These are phyloP conservation scores for Kwoniella pini DNA, from an alignment of 768 basidiomycete genomes.

Conservation along the genomic window DNA sequence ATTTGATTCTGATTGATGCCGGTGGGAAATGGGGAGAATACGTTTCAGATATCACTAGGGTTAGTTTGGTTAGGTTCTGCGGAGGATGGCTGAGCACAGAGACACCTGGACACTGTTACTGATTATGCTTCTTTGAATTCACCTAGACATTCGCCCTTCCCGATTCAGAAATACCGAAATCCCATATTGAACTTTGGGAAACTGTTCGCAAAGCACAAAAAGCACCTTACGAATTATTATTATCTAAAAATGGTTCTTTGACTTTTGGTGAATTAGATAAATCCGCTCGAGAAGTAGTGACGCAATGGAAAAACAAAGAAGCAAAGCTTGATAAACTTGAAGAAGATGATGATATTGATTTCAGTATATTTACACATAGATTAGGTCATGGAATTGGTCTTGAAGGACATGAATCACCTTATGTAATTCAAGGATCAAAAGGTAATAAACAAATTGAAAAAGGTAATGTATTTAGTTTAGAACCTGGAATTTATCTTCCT, in stretches of 20 bases:
- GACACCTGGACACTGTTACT: too few species aligned
- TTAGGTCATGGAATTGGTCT: constrained; percentile 71
- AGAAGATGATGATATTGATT: constrained; percentile 21
- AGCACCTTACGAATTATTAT: constrained; percentile 59
- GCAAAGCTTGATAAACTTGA: not conserved
- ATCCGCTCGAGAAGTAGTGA: constrained; percentile 63
- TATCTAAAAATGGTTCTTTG: constrained; percentile 54
- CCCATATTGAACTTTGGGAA: constrained; percentile 66
- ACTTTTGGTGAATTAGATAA: constrained; percentile 43
- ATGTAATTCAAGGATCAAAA: constrained; percentile 65
- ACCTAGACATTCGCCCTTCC: constrained; percentile 67
- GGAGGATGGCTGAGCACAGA: too few species aligned
- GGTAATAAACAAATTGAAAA: constrained; percentile 62
- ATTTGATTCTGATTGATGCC: constrained; percentile 75
- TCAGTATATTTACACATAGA: constrained; percentile 68
- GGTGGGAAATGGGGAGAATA: constrained; percentile 74
- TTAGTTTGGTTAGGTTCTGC: too few species aligned
- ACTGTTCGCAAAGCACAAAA: constrained; percentile 67
- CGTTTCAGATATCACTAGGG: constrained; percentile 74
- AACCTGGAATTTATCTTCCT: constrained; percentile 60
- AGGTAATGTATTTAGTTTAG: constrained; percentile 78
- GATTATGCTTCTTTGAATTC: too few species aligned
- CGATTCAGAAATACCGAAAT: constrained; percentile 61
- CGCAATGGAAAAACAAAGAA: constrained; percentile 9
- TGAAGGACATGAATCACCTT: constrained; percentile 79